Conservation (phyloP, 2,329 filamentous ascomycete genomes). For the Tolypocladium endophyticum region DNA sequence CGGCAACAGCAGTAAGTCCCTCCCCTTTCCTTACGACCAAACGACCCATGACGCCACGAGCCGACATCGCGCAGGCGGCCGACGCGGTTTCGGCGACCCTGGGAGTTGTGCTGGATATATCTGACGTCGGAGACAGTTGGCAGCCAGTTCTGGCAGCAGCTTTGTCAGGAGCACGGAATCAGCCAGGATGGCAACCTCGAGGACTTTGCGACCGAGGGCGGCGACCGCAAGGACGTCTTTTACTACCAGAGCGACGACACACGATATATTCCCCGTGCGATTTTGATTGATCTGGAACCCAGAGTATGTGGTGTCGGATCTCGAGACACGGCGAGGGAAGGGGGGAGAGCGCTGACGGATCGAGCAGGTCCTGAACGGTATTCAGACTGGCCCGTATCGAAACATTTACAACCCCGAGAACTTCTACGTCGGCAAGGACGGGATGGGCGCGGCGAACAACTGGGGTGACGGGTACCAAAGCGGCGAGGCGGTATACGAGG, state of each 20-base stretch:
- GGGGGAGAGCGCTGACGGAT: not conserved
- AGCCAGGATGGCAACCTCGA: conserved; percentile 94
- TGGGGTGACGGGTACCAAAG: conserved; percentile 96
- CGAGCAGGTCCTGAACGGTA: conserved; percentile 67
- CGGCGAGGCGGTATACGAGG: conserved; percentile 84
- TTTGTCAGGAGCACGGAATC: conserved; percentile 96
- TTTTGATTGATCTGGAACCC: conserved; percentile 89
- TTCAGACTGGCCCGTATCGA: conserved; percentile 87
- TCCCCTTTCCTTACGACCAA: not conserved
- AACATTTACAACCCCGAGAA: conserved; percentile 99
- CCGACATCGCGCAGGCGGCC: not conserved
- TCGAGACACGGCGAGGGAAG: not conserved
- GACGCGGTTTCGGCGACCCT: not conserved
- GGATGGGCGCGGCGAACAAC: conserved; percentile 91
- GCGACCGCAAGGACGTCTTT: conserved; percentile 97
- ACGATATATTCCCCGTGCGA: conserved; percentile 91
- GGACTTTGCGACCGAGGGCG: conserved; percentile 94
- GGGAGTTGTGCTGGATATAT: not conserved
- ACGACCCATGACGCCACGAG: not conserved
- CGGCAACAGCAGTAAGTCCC: conserved; percentile 91
- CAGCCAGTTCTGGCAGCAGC: conserved; percentile 97
- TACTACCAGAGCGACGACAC: conserved; percentile 99
- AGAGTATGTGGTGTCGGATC: conserved; percentile 40
- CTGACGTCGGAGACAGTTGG: conserved; percentile 53
- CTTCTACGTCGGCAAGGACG: conserved; percentile 93